Evolutionary conservation across 2,329 filamentous ascomycete species (phyloP).

Genomic region (Aspergillus jensenii): DNA sequence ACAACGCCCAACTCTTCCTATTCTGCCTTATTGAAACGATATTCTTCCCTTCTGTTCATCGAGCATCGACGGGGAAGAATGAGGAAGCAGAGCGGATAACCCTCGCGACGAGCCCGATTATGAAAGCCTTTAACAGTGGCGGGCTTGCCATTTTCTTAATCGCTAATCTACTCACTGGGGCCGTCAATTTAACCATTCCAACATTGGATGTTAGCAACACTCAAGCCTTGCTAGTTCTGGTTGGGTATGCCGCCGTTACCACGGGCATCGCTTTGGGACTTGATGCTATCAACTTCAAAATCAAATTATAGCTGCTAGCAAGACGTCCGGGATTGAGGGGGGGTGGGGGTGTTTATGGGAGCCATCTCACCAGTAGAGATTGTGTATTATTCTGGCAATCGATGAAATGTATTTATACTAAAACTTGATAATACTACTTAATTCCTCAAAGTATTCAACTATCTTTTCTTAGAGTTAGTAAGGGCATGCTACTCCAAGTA

Average conservation of each 20-base stretch:
- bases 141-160: constrained; percentile 81
- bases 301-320: constrained; percentile 22
- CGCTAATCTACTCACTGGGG: constrained; percentile 84
- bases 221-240: constrained; percentile 70
- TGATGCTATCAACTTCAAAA: constrained; percentile 32
- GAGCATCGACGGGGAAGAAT: constrained; percentile 51
- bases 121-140: constrained; percentile 84
- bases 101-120: constrained; percentile 74
- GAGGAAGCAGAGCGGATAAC: constrained; percentile 65
- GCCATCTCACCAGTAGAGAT: too few species aligned
- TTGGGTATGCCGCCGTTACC: constrained; percentile 68
- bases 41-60: constrained; percentile 73
- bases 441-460: too few species aligned
- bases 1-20: constrained; percentile 74
- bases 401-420: too few species aligned
- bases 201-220: constrained; percentile 71
- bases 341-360: too few species aligned
- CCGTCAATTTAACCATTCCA: constrained; percentile 82
- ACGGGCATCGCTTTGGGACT: constrained; percentile 61
- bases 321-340: too few species aligned
- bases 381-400: too few species aligned
- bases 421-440: too few species aligned
- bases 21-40: constrained; percentile 76
- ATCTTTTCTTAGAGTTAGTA: too few species aligned
- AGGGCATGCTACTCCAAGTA: too few species aligned